Percentiles rank a stretch among this genome's conserved stretches.
Conservation (phyloP, 2,329 filamentous ascomycete genomes). For the Colletotrichum chlorophyti region DNA sequence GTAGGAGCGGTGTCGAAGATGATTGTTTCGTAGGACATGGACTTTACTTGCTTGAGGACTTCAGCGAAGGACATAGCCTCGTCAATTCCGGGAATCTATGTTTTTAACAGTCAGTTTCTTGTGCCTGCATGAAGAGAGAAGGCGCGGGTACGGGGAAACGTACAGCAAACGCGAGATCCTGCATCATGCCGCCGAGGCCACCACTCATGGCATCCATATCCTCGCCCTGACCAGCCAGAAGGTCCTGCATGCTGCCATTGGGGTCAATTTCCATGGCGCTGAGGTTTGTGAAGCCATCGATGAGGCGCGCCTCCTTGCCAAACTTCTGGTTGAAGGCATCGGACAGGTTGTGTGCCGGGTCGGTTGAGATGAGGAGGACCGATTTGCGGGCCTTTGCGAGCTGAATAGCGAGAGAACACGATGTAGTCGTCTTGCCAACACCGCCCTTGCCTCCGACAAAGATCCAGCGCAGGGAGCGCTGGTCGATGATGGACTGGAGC, state of each 20-base stretch:
- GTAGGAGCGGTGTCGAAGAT: slow-evolving; percentile 99
- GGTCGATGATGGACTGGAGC: slow-evolving; percentile 92
- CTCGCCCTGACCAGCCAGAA: slow-evolving; percentile 79
- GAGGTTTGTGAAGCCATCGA: slow-evolving; percentile 91
- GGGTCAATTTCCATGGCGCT: slow-evolving; percentile 99
- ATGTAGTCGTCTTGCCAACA: slow-evolving; percentile 99
- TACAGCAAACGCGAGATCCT: slow-evolving; percentile 95
- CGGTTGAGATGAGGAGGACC: slow-evolving; percentile 96
- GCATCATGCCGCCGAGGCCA: slow-evolving; percentile 93
- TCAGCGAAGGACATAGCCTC: slow-evolving; percentile 99
- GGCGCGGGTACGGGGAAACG: slow-evolving; percentile 39
- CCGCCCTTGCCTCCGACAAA: slow-evolving; percentile 98
- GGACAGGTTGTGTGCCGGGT: slow-evolving; percentile 96
- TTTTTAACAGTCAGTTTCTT: neutral
- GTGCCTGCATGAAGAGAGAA: neutral
- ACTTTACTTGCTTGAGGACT: slow-evolving; percentile 99
- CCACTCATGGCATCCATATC: slow-evolving; percentile 71
- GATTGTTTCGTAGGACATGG: slow-evolving; percentile 97
- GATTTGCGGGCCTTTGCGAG: slow-evolving; percentile 94
- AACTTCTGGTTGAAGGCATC: slow-evolving; percentile 99
- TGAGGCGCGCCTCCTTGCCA: slow-evolving; percentile 93
- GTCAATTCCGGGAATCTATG: slow-evolving; percentile 94
- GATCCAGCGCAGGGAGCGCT: slow-evolving; percentile 96
- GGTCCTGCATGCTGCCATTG: slow-evolving; percentile 95
- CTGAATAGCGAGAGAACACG: slow-evolving; percentile 97